phyloP scores from a whole-genome alignment of 768 basidiomycete species.

The Hydnomerulius pinastri region DNA sequence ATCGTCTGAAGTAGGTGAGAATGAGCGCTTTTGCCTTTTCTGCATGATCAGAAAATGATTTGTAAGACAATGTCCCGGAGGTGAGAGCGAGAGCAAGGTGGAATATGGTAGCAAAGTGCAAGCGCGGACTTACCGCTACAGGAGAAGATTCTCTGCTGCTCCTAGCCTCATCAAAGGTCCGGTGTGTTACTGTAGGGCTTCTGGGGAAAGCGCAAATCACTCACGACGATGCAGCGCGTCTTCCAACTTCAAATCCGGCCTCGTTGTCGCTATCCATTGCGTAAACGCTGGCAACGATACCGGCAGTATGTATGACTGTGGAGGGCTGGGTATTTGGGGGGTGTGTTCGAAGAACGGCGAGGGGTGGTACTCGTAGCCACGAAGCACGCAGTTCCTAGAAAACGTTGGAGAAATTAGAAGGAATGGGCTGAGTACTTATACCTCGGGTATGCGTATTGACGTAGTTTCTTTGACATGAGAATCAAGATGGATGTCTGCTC shows the following conservation, averaged over 20 bases:
- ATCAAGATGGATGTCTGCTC: neutral
- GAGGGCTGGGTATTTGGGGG: neutral
- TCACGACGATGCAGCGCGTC: conserved; percentile 42
- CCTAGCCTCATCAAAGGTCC: conserved; percentile 31
- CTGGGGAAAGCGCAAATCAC: conserved; percentile 13
- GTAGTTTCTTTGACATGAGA: no score
- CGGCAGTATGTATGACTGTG: neutral
- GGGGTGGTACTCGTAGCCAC: no score
- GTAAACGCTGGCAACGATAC: neutral
- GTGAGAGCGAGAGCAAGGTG: neutral
- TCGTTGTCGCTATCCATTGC: conserved; percentile 27
- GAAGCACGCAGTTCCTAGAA: no score
- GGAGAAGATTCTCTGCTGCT: conserved; percentile 63
- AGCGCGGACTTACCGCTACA: conserved; percentile 37
- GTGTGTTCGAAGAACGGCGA: neutral
- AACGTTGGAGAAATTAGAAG: no score
- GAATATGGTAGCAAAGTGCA: neutral
- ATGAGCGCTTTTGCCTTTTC: conserved; percentile 47
- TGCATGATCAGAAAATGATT: conserved; percentile 19
- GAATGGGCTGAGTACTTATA: no score
- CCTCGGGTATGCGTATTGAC: no score
- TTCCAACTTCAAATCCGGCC: conserved; percentile 22
- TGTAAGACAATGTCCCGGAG: conserved; percentile 1
- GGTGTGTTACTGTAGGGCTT: conserved; percentile 4
- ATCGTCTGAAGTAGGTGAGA: conserved; percentile 57